Evolutionary conservation across 192 early-diverging fungal genomes (phyloP).

Genomic region (Rhizoclosmatium globosum): DNA sequence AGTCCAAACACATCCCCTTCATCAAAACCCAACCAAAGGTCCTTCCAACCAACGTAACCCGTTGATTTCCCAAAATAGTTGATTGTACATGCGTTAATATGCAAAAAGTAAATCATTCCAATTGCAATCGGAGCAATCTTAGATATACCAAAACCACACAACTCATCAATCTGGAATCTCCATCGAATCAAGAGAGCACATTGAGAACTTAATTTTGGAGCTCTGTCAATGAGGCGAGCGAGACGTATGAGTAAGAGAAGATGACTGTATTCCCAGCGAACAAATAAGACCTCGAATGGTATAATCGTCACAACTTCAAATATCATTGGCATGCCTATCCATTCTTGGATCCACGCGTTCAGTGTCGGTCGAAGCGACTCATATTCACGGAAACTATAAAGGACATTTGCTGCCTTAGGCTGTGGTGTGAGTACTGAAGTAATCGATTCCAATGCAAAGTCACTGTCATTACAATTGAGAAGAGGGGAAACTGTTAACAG

Average conservation of each 20-base stretch:
- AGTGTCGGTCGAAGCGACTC: constrained; percentile 14
- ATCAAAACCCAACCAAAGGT: not conserved
- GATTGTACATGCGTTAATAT: constrained; percentile 39
- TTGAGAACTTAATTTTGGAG: not conserved
- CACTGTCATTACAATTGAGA: not conserved
- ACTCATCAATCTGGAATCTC: not conserved
- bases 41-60: constrained; percentile 14
- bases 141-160: constrained; percentile 6
- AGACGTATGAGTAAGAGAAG: constrained; percentile 2
- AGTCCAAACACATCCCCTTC: not conserved
- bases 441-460: constrained; percentile 10
- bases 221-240: not conserved
- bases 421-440: constrained; percentile 16
- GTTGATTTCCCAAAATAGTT: constrained; percentile 21
- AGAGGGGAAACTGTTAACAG: not conserved
- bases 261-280: not conserved
- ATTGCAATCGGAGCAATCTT: not conserved
- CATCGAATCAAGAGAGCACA: not conserved
- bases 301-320: constrained; percentile 22
- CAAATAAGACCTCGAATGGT: constrained; percentile 15
- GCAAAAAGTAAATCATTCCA: constrained; percentile 28
- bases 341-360: constrained; percentile 6
- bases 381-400: constrained; percentile 11
- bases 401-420: not conserved
- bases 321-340: not conserved